Base-by-base conservation (phyloP, 208 protist genomes). In the Trypanosoma vivax region DNA sequence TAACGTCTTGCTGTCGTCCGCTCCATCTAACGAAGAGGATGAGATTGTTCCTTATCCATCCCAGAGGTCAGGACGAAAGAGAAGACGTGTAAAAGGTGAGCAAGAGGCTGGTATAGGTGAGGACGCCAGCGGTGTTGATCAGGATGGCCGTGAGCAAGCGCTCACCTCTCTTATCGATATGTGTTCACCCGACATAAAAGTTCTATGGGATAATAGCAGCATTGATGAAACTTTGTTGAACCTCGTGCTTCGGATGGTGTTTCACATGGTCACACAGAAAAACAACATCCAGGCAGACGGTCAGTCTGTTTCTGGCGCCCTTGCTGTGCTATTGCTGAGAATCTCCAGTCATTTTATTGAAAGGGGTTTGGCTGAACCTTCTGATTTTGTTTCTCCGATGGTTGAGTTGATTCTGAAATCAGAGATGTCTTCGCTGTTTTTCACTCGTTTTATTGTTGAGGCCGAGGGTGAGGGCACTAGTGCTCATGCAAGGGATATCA, bases 231-330 rank as follows among this genome's bases (percentile, higher is more conserved):
- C 67, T 18, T 75, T 74, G 34, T 42, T 91, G 27, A 80, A 79
- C 34, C 56, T 90, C 14, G 61, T 91, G 1, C 52, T 88, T 35
- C 71, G 76, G 29, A 85, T 79, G 61, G 53, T 72, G 21, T 56
- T 91, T 27, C 77, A 87, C 55, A 88, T 94, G 83, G 83, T 88
- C 49, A 85, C 80, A 13, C 76, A 91, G 58, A 90, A 91, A 46
- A 62, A 73, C 21, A 94, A 94, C 38, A 80, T 91, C 28, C 62
- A 71, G 30, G 70, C 57, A 11, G 81, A 94, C 52, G 77, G 65
- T 18, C 79, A 91, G 52, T 83, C 79, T 11, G 76, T 94, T 57
- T 71, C 66, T 7, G 73, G 83, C 19, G 71, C 73, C 0, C 29
- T 94, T 46, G 68, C 79, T 0, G 60, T 91, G 25, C 70, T 94